Evolutionary conservation across 208 protist species (phyloP).

Genomic region (Leishmania mexicana): DNA sequence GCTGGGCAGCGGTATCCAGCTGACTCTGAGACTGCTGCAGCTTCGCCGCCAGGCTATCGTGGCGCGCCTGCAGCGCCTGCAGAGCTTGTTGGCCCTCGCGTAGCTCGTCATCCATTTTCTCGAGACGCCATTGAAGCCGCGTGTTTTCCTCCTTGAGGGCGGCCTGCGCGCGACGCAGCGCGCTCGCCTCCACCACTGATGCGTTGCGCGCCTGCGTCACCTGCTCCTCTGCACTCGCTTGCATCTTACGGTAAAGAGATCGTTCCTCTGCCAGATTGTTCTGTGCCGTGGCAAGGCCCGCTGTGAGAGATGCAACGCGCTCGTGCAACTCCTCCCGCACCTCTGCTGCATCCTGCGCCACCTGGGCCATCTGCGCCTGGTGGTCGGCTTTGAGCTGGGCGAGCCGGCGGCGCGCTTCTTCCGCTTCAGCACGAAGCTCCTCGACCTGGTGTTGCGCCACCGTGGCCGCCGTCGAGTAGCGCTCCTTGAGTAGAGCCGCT

Average conservation of each 20-base stretch:
- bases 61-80: conserved; percentile 14
- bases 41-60: conserved; percentile 30
- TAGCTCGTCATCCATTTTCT: conserved; percentile 41
- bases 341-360: conserved; percentile 31
- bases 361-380: conserved; percentile 37
- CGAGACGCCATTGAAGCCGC: conserved; percentile 36
- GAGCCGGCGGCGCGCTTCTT: conserved; percentile 25
- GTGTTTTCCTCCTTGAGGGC: conserved; percentile 48
- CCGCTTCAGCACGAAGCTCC: conserved; percentile 41
- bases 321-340: conserved; percentile 33
- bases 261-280: conserved; percentile 32
- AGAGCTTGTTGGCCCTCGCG: conserved; percentile 22
- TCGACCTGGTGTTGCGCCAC: conserved; percentile 41
- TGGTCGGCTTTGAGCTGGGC: conserved; percentile 36
- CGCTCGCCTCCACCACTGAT: conserved; percentile 44
- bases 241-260: conserved; percentile 31
- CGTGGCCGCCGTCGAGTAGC: conserved; percentile 53
- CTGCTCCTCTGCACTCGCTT: conserved; percentile 45
- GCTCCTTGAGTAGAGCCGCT: conserved; percentile 68
- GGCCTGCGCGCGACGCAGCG: conserved; percentile 47
- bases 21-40: conserved; percentile 32
- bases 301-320: conserved; percentile 44
- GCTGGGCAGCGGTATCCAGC: conserved; percentile 54
- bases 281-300: conserved; percentile 25
- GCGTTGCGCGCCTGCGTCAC: conserved; percentile 46